Base-by-base conservation (phyloP, 1,284 basidiomycete species). In the Chondrostereum purpureum region DNA sequence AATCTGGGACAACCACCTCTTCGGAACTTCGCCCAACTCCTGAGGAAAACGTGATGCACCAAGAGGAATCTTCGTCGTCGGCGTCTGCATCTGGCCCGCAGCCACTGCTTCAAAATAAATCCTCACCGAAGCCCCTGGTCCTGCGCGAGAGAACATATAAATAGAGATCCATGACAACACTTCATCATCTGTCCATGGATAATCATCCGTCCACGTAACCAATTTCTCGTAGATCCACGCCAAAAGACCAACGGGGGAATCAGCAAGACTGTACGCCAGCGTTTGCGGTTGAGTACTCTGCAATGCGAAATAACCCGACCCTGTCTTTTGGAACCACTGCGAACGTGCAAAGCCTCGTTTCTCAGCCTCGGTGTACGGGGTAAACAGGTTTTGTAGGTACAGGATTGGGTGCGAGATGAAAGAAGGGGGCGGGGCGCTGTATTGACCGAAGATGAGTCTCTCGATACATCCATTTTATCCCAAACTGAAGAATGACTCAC, bases 221-320 rank as follows among this genome's bases (percentile, higher is more conserved):
- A 77, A 51, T 54, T 79, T 78, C 52, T 79, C 76, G 40, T 76
- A 75, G 36, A 79, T 72, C 73, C 77, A 79, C 2, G 72, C 72
- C 2, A 79, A 63, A 27, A 80, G 57, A 1, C 74, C 77, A 3
- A 70, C 64, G 1, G 78, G 47, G 4, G 50, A 52, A 37, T 55
- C 54, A 6, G 48, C 35, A 6, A 54, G 43, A n/a, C 39, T 52
- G 33, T 52, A 53, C 12, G 50, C 48, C 0, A 55, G 27, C 2
- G 52, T 55, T 19, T 55, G 54, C 1, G 54, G 54, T 31, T 55
- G 49, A 6, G 46, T 47, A 2, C 48, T 46, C 38, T 55, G 54
- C n/a, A 52, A 50, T 11, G 16, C 8, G 8, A 48, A 50, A 38
- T 53, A 55, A 5, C 54, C 54, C 5, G 45, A 44, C 23, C 51